A percentile compares a stretch with the other conserved stretches of the same genome.
These are phyloP conservation scores for Candida verbasci DNA, from an alignment of 805 yeast species.

Conservation along the genomic window DNA sequence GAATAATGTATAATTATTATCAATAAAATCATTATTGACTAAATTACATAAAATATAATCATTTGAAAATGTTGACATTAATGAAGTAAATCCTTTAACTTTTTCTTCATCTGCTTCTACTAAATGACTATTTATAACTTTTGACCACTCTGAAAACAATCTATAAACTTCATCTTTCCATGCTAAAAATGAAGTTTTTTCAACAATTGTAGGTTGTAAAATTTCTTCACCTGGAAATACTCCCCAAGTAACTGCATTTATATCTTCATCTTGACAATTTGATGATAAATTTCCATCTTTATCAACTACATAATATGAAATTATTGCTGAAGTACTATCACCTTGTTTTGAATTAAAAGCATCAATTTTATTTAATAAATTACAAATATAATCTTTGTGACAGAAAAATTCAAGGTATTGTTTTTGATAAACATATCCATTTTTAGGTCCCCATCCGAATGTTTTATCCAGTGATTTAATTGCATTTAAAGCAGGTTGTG, in stretches of 20 bases:
- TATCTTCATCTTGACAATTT: conserved; percentile 69
- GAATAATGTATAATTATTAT: conserved; percentile 55
- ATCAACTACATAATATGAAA: conserved; percentile 76
- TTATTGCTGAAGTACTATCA: conserved; percentile 39
- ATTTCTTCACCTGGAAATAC: conserved; percentile 95
- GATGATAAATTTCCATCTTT: conserved; percentile 55
- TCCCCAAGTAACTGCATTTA: conserved; percentile 98
- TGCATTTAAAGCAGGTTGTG: conserved; percentile 92
- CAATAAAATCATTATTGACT: conserved; percentile 78
- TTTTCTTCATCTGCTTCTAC: conserved; percentile 27
- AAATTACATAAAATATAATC: conserved; percentile 77
- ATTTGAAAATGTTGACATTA: conserved; percentile 46
- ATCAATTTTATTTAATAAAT: conserved; percentile 40
- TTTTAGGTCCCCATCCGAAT: conserved; percentile 93
- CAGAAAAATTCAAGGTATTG: conserved; percentile 85
- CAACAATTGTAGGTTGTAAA: conserved; percentile 94
- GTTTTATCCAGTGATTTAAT: conserved; percentile 61
- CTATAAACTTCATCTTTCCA: conserved; percentile 96
- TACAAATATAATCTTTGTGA: conserved; percentile 48
- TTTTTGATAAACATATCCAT: conserved; percentile 92
- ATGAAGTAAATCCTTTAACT: conserved; percentile 28
- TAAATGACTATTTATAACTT: conserved; percentile 39
- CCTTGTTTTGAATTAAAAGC: conserved; percentile 33
- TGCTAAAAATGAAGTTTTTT: conserved; percentile 84
- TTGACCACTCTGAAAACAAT: conserved; percentile 76